Conservation (phyloP, 495 filamentous ascomycete genomes). For the Cudoniella acicularis region DNA sequence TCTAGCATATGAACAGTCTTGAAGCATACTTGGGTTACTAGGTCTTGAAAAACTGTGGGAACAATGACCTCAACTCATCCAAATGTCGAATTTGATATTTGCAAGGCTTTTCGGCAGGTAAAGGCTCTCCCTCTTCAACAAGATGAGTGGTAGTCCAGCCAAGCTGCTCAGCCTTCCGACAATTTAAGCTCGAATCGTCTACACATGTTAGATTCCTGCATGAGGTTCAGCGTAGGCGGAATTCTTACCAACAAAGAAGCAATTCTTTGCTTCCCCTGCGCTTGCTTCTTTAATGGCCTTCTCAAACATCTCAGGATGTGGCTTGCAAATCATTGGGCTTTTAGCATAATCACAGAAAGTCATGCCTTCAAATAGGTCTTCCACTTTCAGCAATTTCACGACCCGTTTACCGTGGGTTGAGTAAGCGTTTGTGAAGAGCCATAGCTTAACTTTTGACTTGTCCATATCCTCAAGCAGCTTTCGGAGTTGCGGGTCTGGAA, state of each 20-base stretch:
- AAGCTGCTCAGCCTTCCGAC: constrained; percentile 61
- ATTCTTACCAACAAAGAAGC: constrained; percentile 81
- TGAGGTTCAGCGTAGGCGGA: constrained; percentile 10
- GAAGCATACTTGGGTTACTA: not conserved
- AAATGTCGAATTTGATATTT: constrained; percentile 67
- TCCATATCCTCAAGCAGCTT: constrained; percentile 77
- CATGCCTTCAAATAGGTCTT: constrained; percentile 87
- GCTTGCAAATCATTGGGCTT: constrained; percentile 76
- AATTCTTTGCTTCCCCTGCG: constrained; percentile 53
- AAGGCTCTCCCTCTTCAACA: constrained; percentile 64
- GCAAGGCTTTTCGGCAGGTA: constrained; percentile 56
- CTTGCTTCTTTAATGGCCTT: constrained; percentile 72
- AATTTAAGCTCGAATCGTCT: constrained; percentile 85
- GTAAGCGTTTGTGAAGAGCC: constrained; percentile 97
- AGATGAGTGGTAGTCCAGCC: constrained; percentile 81
- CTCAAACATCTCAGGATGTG: constrained; percentile 74
- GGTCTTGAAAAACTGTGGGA: constrained; percentile 75
- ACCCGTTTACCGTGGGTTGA: constrained; percentile 82
- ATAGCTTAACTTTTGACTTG: constrained; percentile 71
- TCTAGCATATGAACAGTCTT: not conserved
- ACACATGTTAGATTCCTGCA: constrained; percentile 11
- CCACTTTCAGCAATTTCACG: constrained; percentile 71
- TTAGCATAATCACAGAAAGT: constrained; percentile 85
- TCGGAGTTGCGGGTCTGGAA: constrained; percentile 68
- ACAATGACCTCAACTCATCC: constrained; percentile 65